Evolutionary conservation across 2,329 filamentous ascomycete genomes (phyloP), one percentile per base, ranked within the genome.

Genomic region (Xylariaceae sp.): DNA sequence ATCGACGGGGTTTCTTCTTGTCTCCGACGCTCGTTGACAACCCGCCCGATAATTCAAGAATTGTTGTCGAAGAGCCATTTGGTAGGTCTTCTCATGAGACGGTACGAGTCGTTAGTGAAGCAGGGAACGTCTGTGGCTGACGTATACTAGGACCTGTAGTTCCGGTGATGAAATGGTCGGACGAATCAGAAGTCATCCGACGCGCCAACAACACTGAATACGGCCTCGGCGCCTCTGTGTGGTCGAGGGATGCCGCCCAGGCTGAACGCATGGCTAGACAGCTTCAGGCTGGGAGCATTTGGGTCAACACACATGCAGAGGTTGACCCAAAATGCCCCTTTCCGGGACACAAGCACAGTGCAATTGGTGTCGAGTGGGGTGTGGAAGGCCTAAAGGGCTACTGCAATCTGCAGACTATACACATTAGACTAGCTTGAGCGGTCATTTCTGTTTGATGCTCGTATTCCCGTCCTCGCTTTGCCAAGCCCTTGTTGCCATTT

Each of bases 181-280:
- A 75, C 21, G 75, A 78, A 52, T 73, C 73, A 26, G 78, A 80
- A 40, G 76, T 79, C 44, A 75, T 80, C 60, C 59, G 57, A 26
- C 68, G 76, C 21, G 77, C 75, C 40, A 84, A 84, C 69, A 67
- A 78, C 67, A 79, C 75, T 21, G 75, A 78, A 41, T 74, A 73
- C 7, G 81, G 81, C 44, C 76, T 85, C 2, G 81, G 77, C 44
- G 80, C 80, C 32, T 81, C 77, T 26, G 79, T 84, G n/a, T 84
- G 78, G 77, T 70, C 71, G 19, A 76, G 74, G 54, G 78, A 82
- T 68, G 65, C 80, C 9, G 74, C 71, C 54, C 74, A 75, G 50
- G 80, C 79, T 1, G 68, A 75, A 60, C 66, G 73, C 40, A 76
- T 84, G 47, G 79, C 77, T 2, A 69, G 71, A 45, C 68, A 74